Percentiles rank a stretch among this genome's conserved stretches.
Conservation (phyloP, 169 alveolate species). For the Cryptosporidium meleagridis region DNA sequence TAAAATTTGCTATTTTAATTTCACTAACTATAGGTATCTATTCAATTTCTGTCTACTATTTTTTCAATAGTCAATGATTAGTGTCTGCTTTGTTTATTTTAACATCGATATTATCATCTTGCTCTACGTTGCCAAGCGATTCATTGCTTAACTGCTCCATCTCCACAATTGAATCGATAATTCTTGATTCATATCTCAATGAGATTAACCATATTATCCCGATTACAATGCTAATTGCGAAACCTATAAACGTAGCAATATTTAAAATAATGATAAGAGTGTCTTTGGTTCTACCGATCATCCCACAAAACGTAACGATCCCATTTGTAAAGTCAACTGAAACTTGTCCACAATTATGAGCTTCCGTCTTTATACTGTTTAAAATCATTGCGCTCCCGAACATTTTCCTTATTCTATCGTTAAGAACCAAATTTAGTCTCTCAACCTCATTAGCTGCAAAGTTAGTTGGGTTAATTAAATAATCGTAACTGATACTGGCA, state of each 20-base stretch:
- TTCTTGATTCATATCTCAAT: conserved; percentile 59
- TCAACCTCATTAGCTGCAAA: conserved; percentile 18
- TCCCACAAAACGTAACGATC: conserved; percentile 53
- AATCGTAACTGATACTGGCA: conserved; percentile 47
- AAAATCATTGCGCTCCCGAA: conserved; percentile 58
- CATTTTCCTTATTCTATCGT: conserved; percentile 32
- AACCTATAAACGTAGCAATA: conserved; percentile 45
- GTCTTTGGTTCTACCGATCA: conserved; percentile 35
- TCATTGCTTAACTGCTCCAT: conserved; percentile 35
- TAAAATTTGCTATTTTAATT: background rate
- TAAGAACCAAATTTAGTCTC: background rate
- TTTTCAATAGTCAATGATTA: background rate
- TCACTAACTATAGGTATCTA: background rate
- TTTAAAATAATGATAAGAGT: conserved; percentile 26
- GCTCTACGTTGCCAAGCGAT: conserved; percentile 17
- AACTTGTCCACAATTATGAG: conserved; percentile 70
- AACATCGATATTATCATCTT: background rate
- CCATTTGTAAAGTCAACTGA: conserved; percentile 63
- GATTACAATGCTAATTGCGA: conserved; percentile 44
- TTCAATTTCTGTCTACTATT: background rate
- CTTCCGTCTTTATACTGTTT: conserved; percentile 19
- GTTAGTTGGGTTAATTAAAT: conserved; percentile 31
- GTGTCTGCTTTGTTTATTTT: background rate
- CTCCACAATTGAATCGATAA: conserved; percentile 57
- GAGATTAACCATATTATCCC: conserved; percentile 61